phyloP scores from a whole-genome alignment of 768 basidiomycete genomes.

The Lentinula aciculospora region DNA sequence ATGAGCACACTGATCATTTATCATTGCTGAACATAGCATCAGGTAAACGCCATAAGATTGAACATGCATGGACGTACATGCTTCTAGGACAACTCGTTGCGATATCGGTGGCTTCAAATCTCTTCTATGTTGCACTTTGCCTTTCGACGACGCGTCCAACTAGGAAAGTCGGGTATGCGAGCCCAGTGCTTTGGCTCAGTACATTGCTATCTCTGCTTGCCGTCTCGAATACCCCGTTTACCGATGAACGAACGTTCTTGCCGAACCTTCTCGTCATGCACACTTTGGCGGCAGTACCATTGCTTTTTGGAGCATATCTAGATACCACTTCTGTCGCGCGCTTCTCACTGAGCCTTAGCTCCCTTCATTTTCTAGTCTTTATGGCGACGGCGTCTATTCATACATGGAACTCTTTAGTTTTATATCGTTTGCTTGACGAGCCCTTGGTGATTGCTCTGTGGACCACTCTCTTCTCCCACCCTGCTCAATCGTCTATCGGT shows the following conservation, averaged over 20 bases:
- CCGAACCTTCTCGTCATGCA: constrained; percentile 61
- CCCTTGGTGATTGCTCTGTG: constrained; percentile 23
- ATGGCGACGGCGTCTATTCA: constrained; percentile 28
- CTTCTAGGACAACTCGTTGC: constrained; percentile 69
- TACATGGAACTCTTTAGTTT: constrained; percentile 22
- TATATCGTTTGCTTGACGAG: constrained; percentile 8
- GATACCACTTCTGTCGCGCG: background rate
- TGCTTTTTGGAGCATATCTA: constrained; percentile 25
- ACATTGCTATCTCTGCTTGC: constrained; percentile 41
- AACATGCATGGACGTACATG: constrained; percentile 62
- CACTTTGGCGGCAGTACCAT: constrained; percentile 45
- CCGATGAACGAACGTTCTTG: constrained; percentile 41
- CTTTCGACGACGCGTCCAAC: constrained; percentile 23
- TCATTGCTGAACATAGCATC: background rate
- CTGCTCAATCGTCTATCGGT: constrained; percentile 60
- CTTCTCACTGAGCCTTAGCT: constrained; percentile 19
- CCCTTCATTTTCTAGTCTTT: constrained; percentile 32
- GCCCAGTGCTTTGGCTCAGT: constrained; percentile 30
- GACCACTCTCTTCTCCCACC: constrained; percentile 40
- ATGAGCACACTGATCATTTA: background rate
- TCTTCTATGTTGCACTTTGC: constrained; percentile 52
- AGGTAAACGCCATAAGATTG: constrained; percentile 36
- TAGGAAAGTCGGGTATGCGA: constrained; percentile 8
- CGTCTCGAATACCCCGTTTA: constrained; percentile 38
- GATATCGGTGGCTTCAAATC: constrained; percentile 57